Base-by-base conservation (phyloP, 2,329 filamentous ascomycete species). In the Chrysoporthe puriensis region DNA sequence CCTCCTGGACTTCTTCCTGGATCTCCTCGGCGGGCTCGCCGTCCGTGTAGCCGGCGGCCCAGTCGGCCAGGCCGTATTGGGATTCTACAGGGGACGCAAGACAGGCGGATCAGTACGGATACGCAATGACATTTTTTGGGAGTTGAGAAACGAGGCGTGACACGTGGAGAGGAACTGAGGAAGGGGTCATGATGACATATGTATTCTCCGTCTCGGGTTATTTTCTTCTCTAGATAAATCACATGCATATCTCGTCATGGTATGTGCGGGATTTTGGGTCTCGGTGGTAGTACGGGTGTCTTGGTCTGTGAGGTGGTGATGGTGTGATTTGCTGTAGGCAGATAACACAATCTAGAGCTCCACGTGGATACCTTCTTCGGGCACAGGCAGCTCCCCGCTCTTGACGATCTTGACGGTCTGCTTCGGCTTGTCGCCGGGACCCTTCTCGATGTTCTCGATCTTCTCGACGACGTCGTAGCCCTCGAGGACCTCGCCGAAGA, bases 361-460 rank as follows among this genome's bases (percentile, higher is more conserved):
- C 83, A 90, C 87, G 83, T 94, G 91, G 85, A 93, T 95, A 96
- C 93, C 93, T 96, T 96, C 93, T 85, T 88, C 84, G 79, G 92
- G 91, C 73, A 94, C 90, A 79, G 90, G 86, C 74, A 96, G 84
- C 85, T 95, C 92, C 80, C 93, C 93, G 81, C 91, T 93, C 87
- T 94, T 92, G 78, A 79, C 86, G 76, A 96, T 93, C 85, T 89
- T 94, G 81, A 96, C 84, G 26, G 84, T 77, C 81, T 89, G 81
- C 70, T 78, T 77, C 40, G 93, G 93, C 82, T 88, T 91, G 83
- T 94, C 91, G 73, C 87, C 86, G 57, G 83, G 74, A 71, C 78
- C 80, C 78, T 91, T 95, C 76, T 86, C 79, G 73, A 85, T 84
- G 74, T 90, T 88, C 85, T 96, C 90, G 75, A 96, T 93, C 84